Evolutionary conservation across 2,329 filamentous ascomycete species (phyloP), one percentile per base, ranked within the genome.

Genomic region (Neofusicoccum cordaticola): DNA sequence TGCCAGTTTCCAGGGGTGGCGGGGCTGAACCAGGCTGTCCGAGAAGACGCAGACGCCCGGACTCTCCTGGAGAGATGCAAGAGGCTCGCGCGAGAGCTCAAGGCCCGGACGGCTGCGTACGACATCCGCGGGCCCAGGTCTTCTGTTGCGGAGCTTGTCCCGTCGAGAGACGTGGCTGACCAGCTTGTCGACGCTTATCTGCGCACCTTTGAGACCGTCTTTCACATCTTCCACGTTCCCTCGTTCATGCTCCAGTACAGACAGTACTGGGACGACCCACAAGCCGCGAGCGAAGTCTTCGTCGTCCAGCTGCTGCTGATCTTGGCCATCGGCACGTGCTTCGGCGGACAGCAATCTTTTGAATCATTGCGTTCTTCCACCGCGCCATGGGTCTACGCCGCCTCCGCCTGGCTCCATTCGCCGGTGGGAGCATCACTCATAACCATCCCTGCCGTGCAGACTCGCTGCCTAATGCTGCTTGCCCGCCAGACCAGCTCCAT

Each of bases 381-480:
- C 5, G 31, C 13, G 3, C 34, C 31, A 4, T 71, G 69, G 37
- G 64, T 70, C 9, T 67, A 68, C 41, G 64, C 69, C 3, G 63
- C 69, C 2, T 74, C 79, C 57, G 71, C 68, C 66, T 79, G 77
- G 77, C 68, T 78, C 1, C 66, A 69, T 2, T 75, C 73, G 0
- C 75, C 76, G 8, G 68, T 72, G 9, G 71, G 75, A 52, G 74
- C 76, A 45, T 65, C 69, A 8, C 69, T 70, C 0, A 56, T 71
- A 7, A 71, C 68, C 42, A 48, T 77, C 7, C 69, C 69, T 41
- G 73, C 74, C 2, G 56, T 79, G 1, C 78, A 79, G 62, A 67
- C 74, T 2, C 66, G 75, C 19, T 76, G 75, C 35, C 68, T 79
- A 2, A 60, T 71, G 2, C 67, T 79, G 2, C 64, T 79, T 9